Evolutionary conservation across 805 yeast species (phyloP).

Genomic region (Hanseniaspora nectarophila): DNA sequence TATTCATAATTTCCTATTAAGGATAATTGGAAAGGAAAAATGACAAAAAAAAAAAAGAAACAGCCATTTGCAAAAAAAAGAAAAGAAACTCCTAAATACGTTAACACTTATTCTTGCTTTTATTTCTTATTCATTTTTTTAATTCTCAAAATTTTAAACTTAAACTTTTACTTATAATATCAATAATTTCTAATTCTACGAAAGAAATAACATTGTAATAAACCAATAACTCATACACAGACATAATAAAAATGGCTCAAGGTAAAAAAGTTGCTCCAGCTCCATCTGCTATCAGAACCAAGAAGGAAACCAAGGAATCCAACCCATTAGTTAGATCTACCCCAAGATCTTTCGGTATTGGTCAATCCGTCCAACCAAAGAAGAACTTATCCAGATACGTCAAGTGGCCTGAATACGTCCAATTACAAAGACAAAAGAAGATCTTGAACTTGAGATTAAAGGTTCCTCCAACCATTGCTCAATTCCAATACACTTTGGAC

Average conservation of each 20-base stretch:
- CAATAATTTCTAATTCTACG: too few relatives aligned
- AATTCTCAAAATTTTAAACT: too few relatives aligned
- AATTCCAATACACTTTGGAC: conserved; percentile 91
- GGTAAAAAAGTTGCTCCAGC: conserved; percentile 93
- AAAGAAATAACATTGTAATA: neutral
- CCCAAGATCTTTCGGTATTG: conserved; percentile 91
- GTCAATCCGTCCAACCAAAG: conserved; percentile 90
- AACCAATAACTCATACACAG: neutral
- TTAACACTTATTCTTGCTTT: too few relatives aligned
- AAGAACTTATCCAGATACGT: conserved; percentile 94
- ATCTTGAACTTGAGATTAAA: conserved; percentile 87
- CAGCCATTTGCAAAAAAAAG: too few relatives aligned
- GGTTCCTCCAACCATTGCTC: conserved; percentile 98
- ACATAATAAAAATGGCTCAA: conserved; percentile 32
- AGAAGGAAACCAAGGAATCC: conserved; percentile 47
- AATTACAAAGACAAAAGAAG: conserved; percentile 98
- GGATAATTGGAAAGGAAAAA: neutral
- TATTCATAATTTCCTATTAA: neutral
- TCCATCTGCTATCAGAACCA: conserved; percentile 71
- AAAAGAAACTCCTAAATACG: too few relatives aligned
- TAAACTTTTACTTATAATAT: too few relatives aligned
- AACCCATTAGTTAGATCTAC: conserved; percentile 84
- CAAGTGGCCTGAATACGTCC: conserved; percentile 97
- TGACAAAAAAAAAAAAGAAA: too few relatives aligned
- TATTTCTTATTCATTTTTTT: too few relatives aligned